Conservation (phyloP, 163 green algal genomes). For the Trebouxiophyceae sp. region DNA sequence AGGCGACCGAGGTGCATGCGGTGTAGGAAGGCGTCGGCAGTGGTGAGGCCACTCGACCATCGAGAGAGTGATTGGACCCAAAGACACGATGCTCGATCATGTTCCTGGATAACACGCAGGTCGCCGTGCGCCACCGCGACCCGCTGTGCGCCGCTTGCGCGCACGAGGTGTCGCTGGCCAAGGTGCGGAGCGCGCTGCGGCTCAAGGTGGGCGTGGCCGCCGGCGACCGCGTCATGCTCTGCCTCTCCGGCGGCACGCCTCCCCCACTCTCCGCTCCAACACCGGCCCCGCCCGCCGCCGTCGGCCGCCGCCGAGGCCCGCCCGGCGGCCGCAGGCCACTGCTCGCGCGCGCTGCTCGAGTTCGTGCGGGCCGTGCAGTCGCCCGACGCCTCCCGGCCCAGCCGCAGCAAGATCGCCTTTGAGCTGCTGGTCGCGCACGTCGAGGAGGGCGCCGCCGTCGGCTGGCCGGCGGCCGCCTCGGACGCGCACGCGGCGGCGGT, state of each 20-base stretch:
- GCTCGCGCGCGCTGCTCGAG: background rate
- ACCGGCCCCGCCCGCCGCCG: background rate
- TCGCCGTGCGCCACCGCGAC: slow-evolving; percentile 27
- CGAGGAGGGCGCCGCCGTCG: slow-evolving; percentile 19
- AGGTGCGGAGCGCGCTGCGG: background rate
- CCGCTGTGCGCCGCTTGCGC: slow-evolving; percentile 19
- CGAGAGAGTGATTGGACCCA: too few relatives aligned
- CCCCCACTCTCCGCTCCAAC: too few relatives aligned
- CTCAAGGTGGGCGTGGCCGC: background rate
- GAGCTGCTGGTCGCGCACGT: slow-evolving; percentile 20
- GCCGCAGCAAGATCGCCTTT: slow-evolving; percentile 7
- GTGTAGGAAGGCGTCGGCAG: too few relatives aligned
- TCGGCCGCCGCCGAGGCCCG: slow-evolving; percentile 3
- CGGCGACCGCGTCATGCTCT: background rate
- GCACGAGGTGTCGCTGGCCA: background rate
- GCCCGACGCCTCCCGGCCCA: background rate
- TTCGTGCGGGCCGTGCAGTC: background rate
- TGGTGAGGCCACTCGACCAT: too few relatives aligned
- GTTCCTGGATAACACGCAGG: slow-evolving; percentile 3
- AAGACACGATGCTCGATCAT: too few relatives aligned
- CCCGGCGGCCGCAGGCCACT: background rate
- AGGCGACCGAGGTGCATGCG: too few relatives aligned
- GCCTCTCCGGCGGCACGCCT: slow-evolving; percentile 1
- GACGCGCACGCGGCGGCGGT: background rate
- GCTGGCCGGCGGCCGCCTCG: background rate